Conservation (phyloP, 805 yeast species). For the Ogataea methanolica region DNA sequence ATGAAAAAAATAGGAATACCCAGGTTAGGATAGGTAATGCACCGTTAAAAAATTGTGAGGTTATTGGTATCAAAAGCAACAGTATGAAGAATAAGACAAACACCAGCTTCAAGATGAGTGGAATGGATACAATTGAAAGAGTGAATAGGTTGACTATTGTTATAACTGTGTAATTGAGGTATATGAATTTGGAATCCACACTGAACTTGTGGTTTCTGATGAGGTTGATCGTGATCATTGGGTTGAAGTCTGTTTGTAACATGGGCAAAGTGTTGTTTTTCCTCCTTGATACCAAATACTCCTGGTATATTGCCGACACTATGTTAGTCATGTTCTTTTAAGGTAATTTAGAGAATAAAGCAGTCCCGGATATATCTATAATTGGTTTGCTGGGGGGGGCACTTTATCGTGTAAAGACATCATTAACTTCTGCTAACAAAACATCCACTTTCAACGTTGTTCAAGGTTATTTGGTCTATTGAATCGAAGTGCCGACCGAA, state of each 20-base stretch:
- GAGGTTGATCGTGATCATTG: constrained; percentile 5
- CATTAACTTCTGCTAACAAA: too few species aligned
- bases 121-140: constrained; percentile 19
- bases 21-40: constrained; percentile 85
- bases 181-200: neutral
- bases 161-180: constrained; percentile 17
- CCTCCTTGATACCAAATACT: constrained; percentile 11
- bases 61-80: constrained; percentile 60
- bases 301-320: constrained; percentile 6
- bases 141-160: constrained; percentile 19
- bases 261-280: constrained; percentile 9
- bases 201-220: constrained; percentile 4
- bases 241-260: constrained; percentile 10
- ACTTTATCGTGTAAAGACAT: too few species aligned
- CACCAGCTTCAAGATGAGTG: constrained; percentile 13
- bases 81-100: constrained; percentile 7
- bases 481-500: too few species aligned
- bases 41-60: constrained; percentile 78
- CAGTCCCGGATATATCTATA: too few species aligned
- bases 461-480: too few species aligned
- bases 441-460: too few species aligned
- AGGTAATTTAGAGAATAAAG: too few species aligned
- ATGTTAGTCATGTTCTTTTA: constrained; percentile 3
- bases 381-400: too few species aligned
- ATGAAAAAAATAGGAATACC: constrained; percentile 78